Percentiles rank a stretch among this genome's conserved stretches.
phyloP scores from a whole-genome alignment of 2,329 filamentous ascomycete species.

The Lasiodiplodia sp. region DNA sequence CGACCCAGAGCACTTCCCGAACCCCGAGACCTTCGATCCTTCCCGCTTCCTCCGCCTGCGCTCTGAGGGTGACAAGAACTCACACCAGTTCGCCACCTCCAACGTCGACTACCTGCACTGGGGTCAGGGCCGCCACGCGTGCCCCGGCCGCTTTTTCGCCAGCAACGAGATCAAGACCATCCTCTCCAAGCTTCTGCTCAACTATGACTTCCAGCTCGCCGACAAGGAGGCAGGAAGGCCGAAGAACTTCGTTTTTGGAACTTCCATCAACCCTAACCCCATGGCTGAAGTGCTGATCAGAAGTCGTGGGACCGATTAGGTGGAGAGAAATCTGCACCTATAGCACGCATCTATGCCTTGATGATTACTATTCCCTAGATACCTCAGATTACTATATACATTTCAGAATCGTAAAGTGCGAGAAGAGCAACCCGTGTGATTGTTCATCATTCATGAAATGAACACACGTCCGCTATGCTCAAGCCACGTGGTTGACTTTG shows the following conservation, averaged over 20 bases:
- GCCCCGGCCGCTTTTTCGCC: conserved; percentile 45
- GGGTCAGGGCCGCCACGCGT: conserved; percentile 43
- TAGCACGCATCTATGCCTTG: not conserved
- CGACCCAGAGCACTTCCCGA: conserved; percentile 30
- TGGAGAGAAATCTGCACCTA: not conserved
- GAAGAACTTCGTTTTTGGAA: conserved; percentile 25
- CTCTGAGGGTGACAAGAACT: conserved; percentile 24
- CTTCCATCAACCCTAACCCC: conserved; percentile 13
- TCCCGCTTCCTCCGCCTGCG: conserved; percentile 31
- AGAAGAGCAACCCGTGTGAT: not conserved
- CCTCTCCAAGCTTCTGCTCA: conserved; percentile 37
- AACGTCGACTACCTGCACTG: conserved; percentile 38
- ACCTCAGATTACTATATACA: not conserved
- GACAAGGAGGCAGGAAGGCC: conserved; percentile 19
- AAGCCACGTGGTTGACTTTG: not conserved
- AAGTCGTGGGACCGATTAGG: not conserved
- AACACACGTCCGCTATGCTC: not conserved
- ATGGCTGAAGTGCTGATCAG: conserved; percentile 11
- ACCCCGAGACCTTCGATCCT: conserved; percentile 32
- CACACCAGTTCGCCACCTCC: conserved; percentile 40
- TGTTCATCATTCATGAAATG: not conserved
- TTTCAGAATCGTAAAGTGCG: not conserved
- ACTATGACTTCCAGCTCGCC: conserved; percentile 39
- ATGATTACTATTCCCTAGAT: not conserved
- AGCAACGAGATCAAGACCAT: conserved; percentile 46